Conservation (phyloP, 345 rosid genomes). For the Mangifera indica region DNA sequence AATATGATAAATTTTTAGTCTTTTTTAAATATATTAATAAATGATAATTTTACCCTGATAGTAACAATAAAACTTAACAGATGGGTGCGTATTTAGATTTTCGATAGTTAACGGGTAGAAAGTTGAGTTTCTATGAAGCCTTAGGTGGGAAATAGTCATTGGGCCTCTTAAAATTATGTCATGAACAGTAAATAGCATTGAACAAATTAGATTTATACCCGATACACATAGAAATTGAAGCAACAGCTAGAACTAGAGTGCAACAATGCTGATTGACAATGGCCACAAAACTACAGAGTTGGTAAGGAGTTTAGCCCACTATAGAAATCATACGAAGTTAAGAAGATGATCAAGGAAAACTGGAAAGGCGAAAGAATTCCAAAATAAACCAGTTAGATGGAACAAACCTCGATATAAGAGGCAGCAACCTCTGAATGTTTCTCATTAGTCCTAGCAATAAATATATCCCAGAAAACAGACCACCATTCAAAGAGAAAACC, state of each 20-base stretch:
- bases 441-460: conserved; percentile 96
- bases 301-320: neutral
- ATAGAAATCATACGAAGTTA: neutral
- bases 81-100: too few relatives aligned
- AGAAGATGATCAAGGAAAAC: neutral
- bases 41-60: too few relatives aligned
- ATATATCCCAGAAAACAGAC: conserved; percentile 99
- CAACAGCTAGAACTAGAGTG: neutral
- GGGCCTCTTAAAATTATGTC: too few relatives aligned
- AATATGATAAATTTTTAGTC: too few relatives aligned
- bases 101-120: too few relatives aligned
- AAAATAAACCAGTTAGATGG: neutral
- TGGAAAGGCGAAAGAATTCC: neutral
- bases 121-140: too few relatives aligned
- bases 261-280: neutral
- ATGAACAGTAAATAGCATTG: neutral
- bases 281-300: neutral
- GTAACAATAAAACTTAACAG: too few relatives aligned
- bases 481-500: conserved; percentile 99
- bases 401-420: conserved; percentile 86
- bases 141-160: too few relatives aligned
- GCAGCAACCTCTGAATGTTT: conserved; percentile 99
- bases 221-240: neutral
- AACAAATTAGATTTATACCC: neutral
- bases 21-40: too few relatives aligned